Evolutionary conservation across 179 eudicot genomes (phyloP).

Genomic region (Carnegiea gigantea): DNA sequence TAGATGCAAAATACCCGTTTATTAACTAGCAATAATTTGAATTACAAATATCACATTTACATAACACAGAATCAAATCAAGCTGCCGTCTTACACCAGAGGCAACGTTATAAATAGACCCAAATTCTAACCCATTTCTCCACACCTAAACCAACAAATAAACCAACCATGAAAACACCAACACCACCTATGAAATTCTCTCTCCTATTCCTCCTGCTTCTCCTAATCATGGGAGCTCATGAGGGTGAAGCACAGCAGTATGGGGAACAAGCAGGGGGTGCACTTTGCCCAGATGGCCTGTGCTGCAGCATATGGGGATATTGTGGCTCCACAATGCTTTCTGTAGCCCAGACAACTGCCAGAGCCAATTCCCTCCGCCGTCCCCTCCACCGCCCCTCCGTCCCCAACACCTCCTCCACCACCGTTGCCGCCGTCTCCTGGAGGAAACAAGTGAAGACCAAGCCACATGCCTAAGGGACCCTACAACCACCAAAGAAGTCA

Average conservation of each 20-base stretch:
- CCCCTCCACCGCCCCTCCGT: too few species aligned
- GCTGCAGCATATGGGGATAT: background rate
- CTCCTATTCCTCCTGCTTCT: background rate
- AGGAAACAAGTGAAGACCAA: too few species aligned
- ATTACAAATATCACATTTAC: too few species aligned
- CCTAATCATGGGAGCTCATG: background rate
- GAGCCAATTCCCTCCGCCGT: background rate
- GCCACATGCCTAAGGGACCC: too few species aligned
- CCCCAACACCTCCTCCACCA: background rate
- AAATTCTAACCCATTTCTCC: background rate
- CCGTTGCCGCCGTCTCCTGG: background rate
- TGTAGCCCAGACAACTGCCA: background rate
- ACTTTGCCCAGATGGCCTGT: background rate
- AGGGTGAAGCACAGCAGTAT: background rate
- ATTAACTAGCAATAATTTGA: too few species aligned
- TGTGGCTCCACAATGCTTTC: background rate
- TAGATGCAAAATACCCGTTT: too few species aligned
- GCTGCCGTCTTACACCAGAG: too few species aligned
- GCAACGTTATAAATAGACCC: too few species aligned
- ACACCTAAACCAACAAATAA: background rate
- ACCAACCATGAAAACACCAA: background rate
- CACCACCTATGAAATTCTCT: background rate
- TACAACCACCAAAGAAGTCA: too few species aligned
- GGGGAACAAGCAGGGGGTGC: background rate
- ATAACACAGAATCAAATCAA: too few species aligned